Base-by-base conservation (phyloP, 371 early-diverging fungal species). In the Circinella minor region DNA sequence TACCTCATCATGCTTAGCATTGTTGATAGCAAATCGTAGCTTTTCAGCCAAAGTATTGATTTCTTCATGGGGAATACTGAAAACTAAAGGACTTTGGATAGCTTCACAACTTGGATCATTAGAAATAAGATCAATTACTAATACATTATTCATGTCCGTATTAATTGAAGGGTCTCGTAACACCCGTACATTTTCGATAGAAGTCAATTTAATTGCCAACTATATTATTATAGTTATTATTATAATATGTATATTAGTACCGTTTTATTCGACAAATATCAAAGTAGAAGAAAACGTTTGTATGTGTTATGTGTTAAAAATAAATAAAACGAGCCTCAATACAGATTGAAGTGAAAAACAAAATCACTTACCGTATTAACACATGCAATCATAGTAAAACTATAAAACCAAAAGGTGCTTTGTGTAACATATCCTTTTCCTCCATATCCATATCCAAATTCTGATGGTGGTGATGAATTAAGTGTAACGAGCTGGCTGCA, bases 341-440 rank as follows among this genome's bases (percentile, higher is more conserved):
- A 27, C 27, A 27, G 27, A 27, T 27, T 27, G 27, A 27, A 36
- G 4, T n/a, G 17, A 62, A 36, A 10, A 36, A 11, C n/a, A 5
- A 36, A 34, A 49, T n/a, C n/a, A 68, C 76, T 48, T 77, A 81
- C 81, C 9, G 83, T 71, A 36, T 78, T 72, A 10, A 80, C 74
- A 36, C 78, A 82, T 5, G 77, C 71, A 62, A 77, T 72, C 67
- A 79, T 48, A 1, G 81, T 70, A 37, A 77, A 78, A 43, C 81
- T 80, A 59, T 81, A 80, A 47, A 84, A 81, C 80, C 81, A 84
- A 36, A 84, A 71, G 8, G 72, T 76, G 3, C 78, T 73, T 55
- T 81, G 80, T 0, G 81, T 81, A 15, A 84, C 59, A 34, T 76
- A 84, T 0, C 71, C 76, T 48, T 78, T 77, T 1, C 84, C 84